phyloP scores from a whole-genome alignment of 306 rosid species.

The Prunus fruticosa region DNA sequence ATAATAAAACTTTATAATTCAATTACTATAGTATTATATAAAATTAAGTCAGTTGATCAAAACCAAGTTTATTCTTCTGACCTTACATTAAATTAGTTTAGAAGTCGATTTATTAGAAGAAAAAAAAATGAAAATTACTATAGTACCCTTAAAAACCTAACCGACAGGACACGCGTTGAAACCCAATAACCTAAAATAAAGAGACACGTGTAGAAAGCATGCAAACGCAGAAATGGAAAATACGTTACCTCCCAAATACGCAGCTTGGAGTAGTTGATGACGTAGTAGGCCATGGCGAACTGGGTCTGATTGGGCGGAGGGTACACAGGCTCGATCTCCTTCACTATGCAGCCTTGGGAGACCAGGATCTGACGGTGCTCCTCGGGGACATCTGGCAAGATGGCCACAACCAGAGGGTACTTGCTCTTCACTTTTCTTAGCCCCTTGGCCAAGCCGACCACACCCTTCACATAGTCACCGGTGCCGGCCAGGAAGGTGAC shows the following conservation, averaged over 20 bases:
- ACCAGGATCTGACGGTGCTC: conserved; percentile 56
- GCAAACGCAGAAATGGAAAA: neutral
- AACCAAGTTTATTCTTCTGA: no score
- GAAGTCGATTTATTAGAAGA: no score
- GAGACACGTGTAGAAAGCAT: conserved; percentile 13
- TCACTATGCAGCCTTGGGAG: conserved; percentile 65
- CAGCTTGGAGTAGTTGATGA: conserved; percentile 86
- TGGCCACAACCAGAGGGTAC: conserved; percentile 76
- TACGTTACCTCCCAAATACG: conserved; percentile 79
- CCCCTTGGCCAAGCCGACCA: conserved; percentile 85
- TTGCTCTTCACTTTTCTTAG: conserved; percentile 53
- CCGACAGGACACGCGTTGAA: neutral
- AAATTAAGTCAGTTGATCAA: no score
- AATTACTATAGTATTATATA: no score
- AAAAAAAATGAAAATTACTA: neutral
- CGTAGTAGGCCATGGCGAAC: conserved; percentile 78
- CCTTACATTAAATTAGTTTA: no score
- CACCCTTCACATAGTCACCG: conserved; percentile 77
- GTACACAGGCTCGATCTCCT: conserved; percentile 59
- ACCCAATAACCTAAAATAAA: neutral
- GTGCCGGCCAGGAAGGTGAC: conserved; percentile 83
- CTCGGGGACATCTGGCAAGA: conserved; percentile 71
- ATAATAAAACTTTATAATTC: no score
- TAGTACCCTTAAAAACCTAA: neutral
- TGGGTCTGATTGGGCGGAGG: conserved; percentile 75